These are phyloP conservation scores for Saccharomycopsis schoenii DNA, from an alignment of 805 yeast species.

Conservation along the genomic window DNA sequence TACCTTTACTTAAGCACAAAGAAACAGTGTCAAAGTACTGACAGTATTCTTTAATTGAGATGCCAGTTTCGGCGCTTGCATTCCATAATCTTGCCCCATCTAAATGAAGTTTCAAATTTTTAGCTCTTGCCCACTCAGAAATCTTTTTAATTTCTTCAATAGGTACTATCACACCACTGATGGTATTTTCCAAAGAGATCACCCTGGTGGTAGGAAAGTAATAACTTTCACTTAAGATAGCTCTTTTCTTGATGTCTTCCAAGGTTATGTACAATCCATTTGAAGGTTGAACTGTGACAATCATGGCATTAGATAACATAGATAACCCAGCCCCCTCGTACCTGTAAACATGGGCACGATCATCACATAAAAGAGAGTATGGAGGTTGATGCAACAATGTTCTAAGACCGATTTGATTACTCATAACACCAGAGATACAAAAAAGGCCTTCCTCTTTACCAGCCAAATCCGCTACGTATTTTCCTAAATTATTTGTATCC, in stretches of 20 bases:
- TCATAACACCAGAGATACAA: constrained; percentile 83
- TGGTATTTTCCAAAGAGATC: constrained; percentile 78
- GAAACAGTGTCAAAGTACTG: constrained; percentile 80
- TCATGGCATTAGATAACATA: constrained; percentile 85
- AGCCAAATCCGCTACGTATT: constrained; percentile 51
- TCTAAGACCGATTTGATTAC: constrained; percentile 80
- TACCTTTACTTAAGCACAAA: constrained; percentile 76
- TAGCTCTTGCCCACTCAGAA: constrained; percentile 38
- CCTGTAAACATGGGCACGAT: constrained; percentile 72
- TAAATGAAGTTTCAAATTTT: constrained; percentile 58
- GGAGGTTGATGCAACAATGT: constrained; percentile 75
- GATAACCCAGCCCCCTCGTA: constrained; percentile 92
- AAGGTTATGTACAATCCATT: constrained; percentile 71
- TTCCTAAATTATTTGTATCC: constrained; percentile 56
- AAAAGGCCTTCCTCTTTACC: constrained; percentile 76
- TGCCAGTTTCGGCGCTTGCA: constrained; percentile 68
- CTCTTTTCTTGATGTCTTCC: constrained; percentile 61
- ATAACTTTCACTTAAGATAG: constrained; percentile 64
- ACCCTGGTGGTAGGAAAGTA: constrained; percentile 85
- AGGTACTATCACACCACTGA: constrained; percentile 78
- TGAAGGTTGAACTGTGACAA: constrained; percentile 65
- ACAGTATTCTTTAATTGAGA: constrained; percentile 62
- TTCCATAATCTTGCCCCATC: constrained; percentile 97
- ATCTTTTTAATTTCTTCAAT: constrained; percentile 66
- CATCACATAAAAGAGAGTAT: constrained; percentile 75